These are phyloP conservation scores for Metschnikowia vanudenii DNA, from an alignment of 805 yeast species.

Conservation along the genomic window DNA sequence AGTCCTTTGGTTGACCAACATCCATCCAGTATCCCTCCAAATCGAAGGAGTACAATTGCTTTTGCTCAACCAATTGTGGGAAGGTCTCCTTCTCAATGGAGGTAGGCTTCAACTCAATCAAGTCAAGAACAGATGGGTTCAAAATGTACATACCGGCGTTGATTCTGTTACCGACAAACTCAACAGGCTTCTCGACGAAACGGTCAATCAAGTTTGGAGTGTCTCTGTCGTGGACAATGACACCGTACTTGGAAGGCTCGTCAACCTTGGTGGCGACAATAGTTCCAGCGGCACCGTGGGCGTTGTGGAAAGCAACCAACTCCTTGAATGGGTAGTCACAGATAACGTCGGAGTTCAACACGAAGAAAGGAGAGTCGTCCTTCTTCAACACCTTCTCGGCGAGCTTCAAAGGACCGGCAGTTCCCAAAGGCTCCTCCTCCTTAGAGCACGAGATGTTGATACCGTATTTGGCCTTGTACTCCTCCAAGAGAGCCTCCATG, in stretches of 20 bases:
- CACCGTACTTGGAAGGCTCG: constrained; percentile 99
- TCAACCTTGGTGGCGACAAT: constrained; percentile 99
- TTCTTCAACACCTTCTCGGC: constrained; percentile 92
- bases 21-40: constrained; percentile 99
- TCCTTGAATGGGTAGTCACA: constrained; percentile 98
- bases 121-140: constrained; percentile 95
- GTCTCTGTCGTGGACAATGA: constrained; percentile 94
- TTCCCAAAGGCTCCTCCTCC: constrained; percentile 98
- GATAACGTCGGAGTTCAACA: constrained; percentile 95
- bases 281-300: constrained; percentile 97
- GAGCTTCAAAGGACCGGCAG: constrained; percentile 98
- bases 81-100: constrained; percentile 99
- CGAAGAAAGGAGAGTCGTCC: constrained; percentile 96
- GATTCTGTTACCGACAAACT: constrained; percentile 99
- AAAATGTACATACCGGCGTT: constrained; percentile 98
- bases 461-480: constrained; percentile 94
- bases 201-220: constrained; percentile 95
- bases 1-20: constrained; percentile 99
- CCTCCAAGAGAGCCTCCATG: constrained; percentile 91
- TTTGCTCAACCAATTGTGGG: constrained; percentile 91
- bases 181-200: constrained; percentile 99
- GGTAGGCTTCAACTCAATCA: constrained; percentile 97
- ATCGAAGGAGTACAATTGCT: constrained; percentile 89
- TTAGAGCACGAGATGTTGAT: constrained; percentile 94
- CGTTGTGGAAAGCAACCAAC: constrained; percentile 86